Conservation (phyloP, 768 basidiomycete species). For the Asterophora lycoperdoides region DNA sequence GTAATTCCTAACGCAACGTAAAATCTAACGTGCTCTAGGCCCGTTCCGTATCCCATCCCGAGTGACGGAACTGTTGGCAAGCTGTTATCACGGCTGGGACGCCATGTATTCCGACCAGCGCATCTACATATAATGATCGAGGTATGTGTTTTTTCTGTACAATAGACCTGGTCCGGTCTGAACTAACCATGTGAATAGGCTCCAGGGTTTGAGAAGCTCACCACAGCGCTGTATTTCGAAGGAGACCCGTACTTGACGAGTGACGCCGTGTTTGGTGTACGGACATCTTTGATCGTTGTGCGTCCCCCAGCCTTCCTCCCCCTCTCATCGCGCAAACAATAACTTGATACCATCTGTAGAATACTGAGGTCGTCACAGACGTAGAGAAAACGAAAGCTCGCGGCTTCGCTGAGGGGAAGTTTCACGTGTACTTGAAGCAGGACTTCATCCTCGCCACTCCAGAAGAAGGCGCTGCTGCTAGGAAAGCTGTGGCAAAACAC, state of each 20-base stretch:
- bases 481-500: constrained; percentile 16
- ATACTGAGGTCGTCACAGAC: constrained; percentile 50
- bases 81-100: constrained; percentile 48
- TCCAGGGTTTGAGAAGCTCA: constrained; percentile 66
- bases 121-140: constrained; percentile 75
- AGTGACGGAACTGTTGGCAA: constrained; percentile 73
- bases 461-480: constrained; percentile 33
- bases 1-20: neutral
- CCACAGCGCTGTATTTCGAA: constrained; percentile 72
- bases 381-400: constrained; percentile 49
- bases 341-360: constrained; percentile 27
- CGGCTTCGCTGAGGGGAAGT: constrained; percentile 41
- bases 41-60: constrained; percentile 71
- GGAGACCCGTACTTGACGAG: constrained; percentile 62
- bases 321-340: neutral
- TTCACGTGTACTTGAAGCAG: constrained; percentile 34
- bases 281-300: constrained; percentile 73
- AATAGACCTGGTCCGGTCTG: neutral
- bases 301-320: constrained; percentile 20
- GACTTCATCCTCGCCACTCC: constrained; percentile 41
- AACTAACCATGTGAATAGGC: constrained; percentile 34
- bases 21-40: constrained; percentile 22
- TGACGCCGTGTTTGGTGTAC: constrained; percentile 82
- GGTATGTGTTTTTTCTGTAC: constrained; percentile 27
- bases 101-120: constrained; percentile 76